Base-by-base conservation (phyloP, 345 rosid species). In the Heritiera littoralis region DNA sequence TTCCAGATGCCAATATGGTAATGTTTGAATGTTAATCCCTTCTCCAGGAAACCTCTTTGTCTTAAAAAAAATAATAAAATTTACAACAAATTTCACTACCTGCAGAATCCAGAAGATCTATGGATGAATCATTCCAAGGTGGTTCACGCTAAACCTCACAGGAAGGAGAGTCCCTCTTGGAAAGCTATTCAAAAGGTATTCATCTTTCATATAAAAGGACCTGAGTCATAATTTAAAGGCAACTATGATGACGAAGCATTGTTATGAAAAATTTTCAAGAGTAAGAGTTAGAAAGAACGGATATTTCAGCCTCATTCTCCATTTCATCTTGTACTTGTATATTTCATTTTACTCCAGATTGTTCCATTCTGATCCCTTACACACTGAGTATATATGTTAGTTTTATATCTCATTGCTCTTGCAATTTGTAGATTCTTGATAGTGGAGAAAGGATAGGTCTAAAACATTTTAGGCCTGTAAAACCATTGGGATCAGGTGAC, bases 1-100 rank as follows among this genome's bases (percentile, higher is more conserved):
- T 95, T 88, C 99, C 99, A 4, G 99, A 93, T 77, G 99, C 99
- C 74, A 95, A 95, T 84, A 80, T 68, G 97, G 99, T 93, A 87
- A 83, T 65, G 18, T 73, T 58, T 54, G 38, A 43, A 52, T 72
- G 38, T 65, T 17, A 41, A n/a, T 75, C 11, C 60, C 35, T 17
- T 77, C 7, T 59, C 1, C 15, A 1, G 28, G 59, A 77, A 78
- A 52, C 40, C 45, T 59, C 55, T 81, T 46, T 59, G 54, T 60
- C 66, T 67, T 77, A 28, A 52, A 51, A 79, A 32, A 66, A 23
- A 23, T 23, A 23, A 23, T 23, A 23, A 17, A 35, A 20, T 18
- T 79, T 35, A 74, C 60, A n/a, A 75, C 7, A 75, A 18, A 43
- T 80, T 66, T 20, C 80, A 52, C 67, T 46, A 35, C 66, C 76